phyloP scores from a whole-genome alignment of 208 protist genomes.

The Cochliopodium minus region DNA sequence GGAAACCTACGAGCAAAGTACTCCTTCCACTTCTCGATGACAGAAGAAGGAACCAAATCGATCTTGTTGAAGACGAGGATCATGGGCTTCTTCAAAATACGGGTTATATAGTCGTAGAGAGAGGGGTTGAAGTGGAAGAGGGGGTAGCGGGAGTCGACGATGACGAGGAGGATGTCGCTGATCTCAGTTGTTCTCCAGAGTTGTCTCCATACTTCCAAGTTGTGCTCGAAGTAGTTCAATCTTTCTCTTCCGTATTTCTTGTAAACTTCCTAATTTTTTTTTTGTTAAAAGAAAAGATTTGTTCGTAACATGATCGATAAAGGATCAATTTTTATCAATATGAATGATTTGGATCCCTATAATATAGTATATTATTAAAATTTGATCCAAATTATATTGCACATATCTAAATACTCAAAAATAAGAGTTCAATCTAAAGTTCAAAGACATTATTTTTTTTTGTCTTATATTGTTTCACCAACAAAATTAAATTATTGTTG shows the following conservation, averaged over 20 bases:
- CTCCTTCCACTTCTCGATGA: conserved; percentile 41
- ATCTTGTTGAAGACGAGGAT: conserved; percentile 83
- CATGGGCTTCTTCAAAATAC: conserved; percentile 55
- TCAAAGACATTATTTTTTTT: no score
- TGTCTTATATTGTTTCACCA: no score
- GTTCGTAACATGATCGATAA: no score
- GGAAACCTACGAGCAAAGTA: conserved; percentile 46
- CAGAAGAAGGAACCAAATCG: conserved; percentile 48
- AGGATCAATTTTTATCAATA: no score
- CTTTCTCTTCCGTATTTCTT: conserved; percentile 18
- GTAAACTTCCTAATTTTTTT: conserved; percentile 14
- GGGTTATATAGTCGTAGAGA: conserved; percentile 63
- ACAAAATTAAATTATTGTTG: no score
- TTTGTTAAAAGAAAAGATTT: no score
- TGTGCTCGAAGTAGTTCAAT: conserved; percentile 78
- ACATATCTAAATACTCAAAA: no score
- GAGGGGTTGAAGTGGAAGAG: conserved; percentile 73
- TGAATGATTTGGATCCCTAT: no score
- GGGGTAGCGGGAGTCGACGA: conserved; percentile 79
- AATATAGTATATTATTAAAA: no score
- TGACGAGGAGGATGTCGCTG: conserved; percentile 73
- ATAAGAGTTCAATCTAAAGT: no score
- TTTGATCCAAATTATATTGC: no score
- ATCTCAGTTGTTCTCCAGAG: conserved; percentile 84
- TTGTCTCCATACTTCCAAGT: conserved; percentile 92